Percentiles rank a stretch among this genome's conserved stretches.
These are phyloP conservation scores for Cercospora citrullina DNA, from an alignment of 2,329 filamentous ascomycete species.

Conservation along the genomic window DNA sequence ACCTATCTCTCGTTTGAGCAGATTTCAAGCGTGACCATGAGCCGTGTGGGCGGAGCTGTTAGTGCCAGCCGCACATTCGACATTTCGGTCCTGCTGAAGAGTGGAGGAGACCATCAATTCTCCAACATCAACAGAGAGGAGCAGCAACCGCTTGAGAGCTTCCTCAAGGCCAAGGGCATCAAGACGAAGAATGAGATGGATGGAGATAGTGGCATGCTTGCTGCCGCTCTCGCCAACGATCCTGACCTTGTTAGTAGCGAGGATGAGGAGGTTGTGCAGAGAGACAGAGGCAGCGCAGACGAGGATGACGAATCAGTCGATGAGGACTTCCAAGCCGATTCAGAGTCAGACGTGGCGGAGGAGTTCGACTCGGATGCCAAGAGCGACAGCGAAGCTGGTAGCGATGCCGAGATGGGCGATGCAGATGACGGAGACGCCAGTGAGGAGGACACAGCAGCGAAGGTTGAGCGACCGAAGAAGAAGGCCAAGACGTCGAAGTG, in stretches of 20 bases:
- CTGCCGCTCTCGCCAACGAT: slow-evolving; percentile 73
- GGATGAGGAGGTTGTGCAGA: slow-evolving; percentile 71
- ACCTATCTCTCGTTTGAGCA: slow-evolving; percentile 97
- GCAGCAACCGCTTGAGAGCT: slow-evolving; percentile 91
- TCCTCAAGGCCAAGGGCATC: slow-evolving; percentile 94
- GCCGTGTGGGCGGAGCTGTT: slow-evolving; percentile 88
- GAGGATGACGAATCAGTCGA: slow-evolving; percentile 95
- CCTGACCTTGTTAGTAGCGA: slow-evolving; percentile 82
- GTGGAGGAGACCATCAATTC: slow-evolving; percentile 87
- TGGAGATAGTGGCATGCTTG: slow-evolving; percentile 73
- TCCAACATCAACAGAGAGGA: slow-evolving; percentile 99
- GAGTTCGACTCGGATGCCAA: slow-evolving; percentile 92
- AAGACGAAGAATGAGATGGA: slow-evolving; percentile 99
- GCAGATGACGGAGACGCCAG: slow-evolving; percentile 46
- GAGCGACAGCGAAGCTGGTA: slow-evolving; percentile 69
- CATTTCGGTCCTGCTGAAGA: slow-evolving; percentile 89
- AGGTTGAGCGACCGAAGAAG: slow-evolving; percentile 63
- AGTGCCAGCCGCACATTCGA: slow-evolving; percentile 95
- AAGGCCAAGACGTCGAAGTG: slow-evolving; percentile 55
- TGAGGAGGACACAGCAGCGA: slow-evolving; percentile 54
- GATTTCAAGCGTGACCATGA: slow-evolving; percentile 88
- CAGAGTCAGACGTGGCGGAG: slow-evolving; percentile 92
- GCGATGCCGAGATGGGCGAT: slow-evolving; percentile 64
- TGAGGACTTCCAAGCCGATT: slow-evolving; percentile 91
- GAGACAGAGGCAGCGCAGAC: slow-evolving; percentile 86